Evolutionary conservation across 2,329 filamentous ascomycete genomes (phyloP).

Genomic region (Colletotrichum graminicola): DNA sequence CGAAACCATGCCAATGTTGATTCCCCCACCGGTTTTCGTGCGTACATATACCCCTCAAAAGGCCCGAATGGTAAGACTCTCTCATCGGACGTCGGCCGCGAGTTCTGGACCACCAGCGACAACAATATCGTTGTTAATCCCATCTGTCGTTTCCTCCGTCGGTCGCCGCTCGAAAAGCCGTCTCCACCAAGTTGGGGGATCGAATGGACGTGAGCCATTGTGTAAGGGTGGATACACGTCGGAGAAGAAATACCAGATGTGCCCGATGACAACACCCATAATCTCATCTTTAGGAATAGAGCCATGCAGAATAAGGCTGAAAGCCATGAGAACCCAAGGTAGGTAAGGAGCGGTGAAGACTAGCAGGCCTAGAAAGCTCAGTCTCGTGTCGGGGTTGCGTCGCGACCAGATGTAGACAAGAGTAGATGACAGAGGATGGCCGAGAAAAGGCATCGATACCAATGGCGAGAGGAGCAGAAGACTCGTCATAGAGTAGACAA

Average conservation of each 20-base stretch:
- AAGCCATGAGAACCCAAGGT: slow-evolving; percentile 94
- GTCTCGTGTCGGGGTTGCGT: slow-evolving; percentile 89
- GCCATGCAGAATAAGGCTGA: slow-evolving; percentile 91
- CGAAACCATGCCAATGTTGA: slow-evolving; percentile 19
- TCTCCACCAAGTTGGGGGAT: slow-evolving; percentile 92
- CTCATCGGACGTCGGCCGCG: slow-evolving; percentile 39
- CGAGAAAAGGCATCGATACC: slow-evolving; percentile 92
- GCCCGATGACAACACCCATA: slow-evolving; percentile 92
- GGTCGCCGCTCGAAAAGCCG: slow-evolving; percentile 79
- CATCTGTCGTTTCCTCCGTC: slow-evolving; percentile 62
- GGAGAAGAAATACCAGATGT: slow-evolving; percentile 98
- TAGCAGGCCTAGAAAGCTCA: slow-evolving; percentile 89
- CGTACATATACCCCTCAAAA: not conserved
- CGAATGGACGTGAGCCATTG: slow-evolving; percentile 84
- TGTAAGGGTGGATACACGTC: slow-evolving; percentile 96
- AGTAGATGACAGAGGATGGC: slow-evolving; percentile 91
- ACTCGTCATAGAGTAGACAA: slow-evolving; percentile 85
- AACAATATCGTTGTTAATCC: slow-evolving; percentile 72
- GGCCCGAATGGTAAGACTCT: not conserved
- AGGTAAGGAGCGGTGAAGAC: slow-evolving; percentile 95
- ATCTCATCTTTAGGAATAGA: slow-evolving; percentile 95
- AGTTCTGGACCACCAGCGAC: slow-evolving; percentile 61
- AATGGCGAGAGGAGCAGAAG: slow-evolving; percentile 87
- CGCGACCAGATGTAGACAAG: slow-evolving; percentile 98
- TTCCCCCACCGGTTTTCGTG: not conserved